Base-by-base conservation (phyloP, 345 rosid species). In the Hibiscus syriacus region DNA sequence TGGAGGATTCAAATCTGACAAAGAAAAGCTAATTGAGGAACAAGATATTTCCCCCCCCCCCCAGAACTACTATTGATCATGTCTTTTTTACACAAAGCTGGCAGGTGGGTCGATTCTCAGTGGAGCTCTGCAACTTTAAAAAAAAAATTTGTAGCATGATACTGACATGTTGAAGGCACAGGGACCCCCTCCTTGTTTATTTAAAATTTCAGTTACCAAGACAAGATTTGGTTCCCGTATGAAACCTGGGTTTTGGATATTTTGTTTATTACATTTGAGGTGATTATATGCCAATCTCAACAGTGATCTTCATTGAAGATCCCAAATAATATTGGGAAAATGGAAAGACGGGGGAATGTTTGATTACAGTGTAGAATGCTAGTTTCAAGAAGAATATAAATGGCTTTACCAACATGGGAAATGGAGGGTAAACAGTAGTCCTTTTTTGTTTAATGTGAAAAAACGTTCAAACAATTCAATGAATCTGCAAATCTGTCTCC, bases 51-150 rank as follows among this genome's bases (percentile, higher is more conserved):
- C n/a, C n/a, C 78, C 73, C 60, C 52, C 58, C 64, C 54, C 59
- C 59, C 72, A 69, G 74, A 72, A 55, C 60, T 68, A 56, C 72
- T 38, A 64, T 29, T 73, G 80, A 72, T 82, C 71, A 64, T 72
- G 79, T 80, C 73, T 65, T 67, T 60, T 34, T 17, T 25, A 66
- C 70, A 75, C 76, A 78, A 78, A 64, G 71, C 41, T 77, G 73
- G 76, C 85, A 82, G 79, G 85, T 77, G 84, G 79, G 48, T 71
- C 53, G 81, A 70, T 72, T 74, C 66, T 77, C 27, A 70, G 74
- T 68, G 82, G 79, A 78, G 66, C 64, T 6, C 49, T 68, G 70
- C 59, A 76, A 72, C 72, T 69, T 65, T 8, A 64, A 41, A 64
- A 7, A 45, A 22, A 41, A 41, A 63, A 7, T 16, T 20, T 25